Base-by-base conservation (phyloP, 495 filamentous ascomycete genomes). In the Lepidopterella palustris region DNA sequence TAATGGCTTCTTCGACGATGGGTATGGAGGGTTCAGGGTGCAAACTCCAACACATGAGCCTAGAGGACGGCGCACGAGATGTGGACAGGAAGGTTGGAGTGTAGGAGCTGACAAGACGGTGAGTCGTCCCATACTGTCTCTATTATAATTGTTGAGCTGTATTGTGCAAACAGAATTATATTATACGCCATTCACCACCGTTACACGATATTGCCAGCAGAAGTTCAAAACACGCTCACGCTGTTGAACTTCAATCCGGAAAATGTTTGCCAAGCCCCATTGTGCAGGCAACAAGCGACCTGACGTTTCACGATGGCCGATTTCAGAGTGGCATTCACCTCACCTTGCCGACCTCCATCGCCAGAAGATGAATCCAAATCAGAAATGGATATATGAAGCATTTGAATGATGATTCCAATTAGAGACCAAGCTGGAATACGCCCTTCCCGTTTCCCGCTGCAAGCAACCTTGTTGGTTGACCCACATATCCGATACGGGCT, bases 181-280 rank as follows among this genome's bases (percentile, higher is more conserved):
- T 42, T 42, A 18, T 18, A 18, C 35, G 3, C 35, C 13, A 18
- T 42, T 42, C 35, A 42, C 13, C 13, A 42, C 13, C 18, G 35
- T 42, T 42, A 42, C 35, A 42, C 35, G 13, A 18, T 42, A 13
- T 11, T 42, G 35, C 35, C 35, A 42, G 35, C 35, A 18, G 13
- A 42, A 18, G 13, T 42, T 13, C 13, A 42, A 11, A 42, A 42
- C 18, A 18, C 10, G 13, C 18, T 42, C 35, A 54, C 49, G 20
- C 15, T 53, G 32, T 47, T 54, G 29, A 26, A 9, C n/a, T 26
- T 18, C 35, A 42, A 13, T 18, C 35, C 35, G 26, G 45, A 45
- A 29, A 60, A 26, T 60, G 57, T 60, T 60, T 60, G 57, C 23
- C n/a, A 18, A 45, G 48, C 27, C 21, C 42, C 26, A 53, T 11